Evolutionary conservation across 164 flowering plant species (phyloP).

Genomic region (Vitis vinifera): ASM3070453v1 NC_081818.1:24559501-24560000

Average conservation of each 20-base stretch:
- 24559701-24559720: conserved; percentile 25
- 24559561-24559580: conserved; percentile 11
- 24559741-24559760: conserved; percentile 26
- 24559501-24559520: background rate
- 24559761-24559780: conserved; percentile 27
- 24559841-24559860: conserved; percentile 8
- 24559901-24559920: background rate
- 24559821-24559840: conserved; percentile 21
- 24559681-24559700: conserved; percentile 22
- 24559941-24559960: conserved; percentile 41
- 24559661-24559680: conserved; percentile 1
- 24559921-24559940: too few relatives aligned
- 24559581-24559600: background rate
- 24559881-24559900: background rate
- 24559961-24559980: conserved; percentile 91
- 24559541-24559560: conserved; percentile 11
- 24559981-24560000: conserved; percentile 99
- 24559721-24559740: conserved; percentile 28
- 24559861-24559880: conserved; percentile 22
- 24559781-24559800: conserved; percentile 18
- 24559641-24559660: background rate
- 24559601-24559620: background rate
- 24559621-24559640: conserved; percentile 20
- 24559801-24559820: conserved; percentile 22
- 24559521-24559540: conserved; percentile 7